These are phyloP conservation scores for Thielaviopsis populi DNA, from an alignment of 2,329 filamentous ascomycete species.

Conservation along the genomic window DNA sequence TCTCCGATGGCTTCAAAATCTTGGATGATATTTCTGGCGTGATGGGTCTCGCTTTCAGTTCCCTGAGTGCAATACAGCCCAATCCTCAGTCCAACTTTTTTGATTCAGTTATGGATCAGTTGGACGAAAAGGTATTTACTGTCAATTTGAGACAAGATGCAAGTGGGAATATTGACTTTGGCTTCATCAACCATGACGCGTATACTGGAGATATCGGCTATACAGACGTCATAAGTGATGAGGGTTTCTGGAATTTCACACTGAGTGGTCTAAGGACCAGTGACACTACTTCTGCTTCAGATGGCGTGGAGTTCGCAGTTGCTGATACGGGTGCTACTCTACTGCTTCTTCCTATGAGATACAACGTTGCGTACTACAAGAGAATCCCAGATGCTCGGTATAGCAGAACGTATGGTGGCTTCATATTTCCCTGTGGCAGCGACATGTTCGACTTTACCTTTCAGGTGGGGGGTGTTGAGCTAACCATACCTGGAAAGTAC, in stretches of 20 bases:
- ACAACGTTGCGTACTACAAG: conserved; percentile 36
- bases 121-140: conserved; percentile 36
- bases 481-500: conserved; percentile 37
- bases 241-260: conserved; percentile 47
- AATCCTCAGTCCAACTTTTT: conserved; percentile 30
- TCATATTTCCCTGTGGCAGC: conserved; percentile 33
- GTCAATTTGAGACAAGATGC: conserved; percentile 47
- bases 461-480: conserved; percentile 44
- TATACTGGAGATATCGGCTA: conserved; percentile 47
- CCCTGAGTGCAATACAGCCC: conserved; percentile 30
- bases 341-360: conserved; percentile 40
- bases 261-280: conserved; percentile 27
- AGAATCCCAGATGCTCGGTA: conserved; percentile 30
- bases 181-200: conserved; percentile 48
- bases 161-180: conserved; percentile 58
- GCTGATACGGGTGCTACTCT: conserved; percentile 49
- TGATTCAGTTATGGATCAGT: conserved; percentile 21
- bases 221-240: conserved; percentile 38
- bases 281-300: not conserved
- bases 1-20: conserved; percentile 28
- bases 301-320: conserved; percentile 22
- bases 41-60: conserved; percentile 30
- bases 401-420: conserved; percentile 28
- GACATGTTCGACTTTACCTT: conserved; percentile 36
- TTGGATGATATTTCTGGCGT: conserved; percentile 26